A percentile compares a stretch with the other conserved stretches of the same genome.
Conservation (phyloP, 1,284 basidiomycete species). For the Boletus chippewaensis region DNA sequence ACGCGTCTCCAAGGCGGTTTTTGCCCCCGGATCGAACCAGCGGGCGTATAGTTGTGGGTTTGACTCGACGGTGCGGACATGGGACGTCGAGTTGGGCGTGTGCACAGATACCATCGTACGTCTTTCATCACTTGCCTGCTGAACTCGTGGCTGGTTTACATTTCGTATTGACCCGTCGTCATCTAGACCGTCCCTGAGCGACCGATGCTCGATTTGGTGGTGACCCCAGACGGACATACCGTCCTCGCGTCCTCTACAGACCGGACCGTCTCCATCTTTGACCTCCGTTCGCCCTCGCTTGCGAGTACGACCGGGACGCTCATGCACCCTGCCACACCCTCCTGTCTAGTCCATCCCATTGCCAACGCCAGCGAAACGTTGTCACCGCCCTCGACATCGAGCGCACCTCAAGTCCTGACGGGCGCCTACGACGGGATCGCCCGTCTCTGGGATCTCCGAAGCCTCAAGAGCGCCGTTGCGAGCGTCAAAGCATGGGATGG, state of each 20-base stretch:
- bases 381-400: background rate
- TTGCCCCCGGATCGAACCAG: constrained; percentile 31
- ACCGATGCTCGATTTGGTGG: constrained; percentile 58
- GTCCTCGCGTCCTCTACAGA: constrained; percentile 62
- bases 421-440: constrained; percentile 76
- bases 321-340: constrained; percentile 67
- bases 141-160: background rate
- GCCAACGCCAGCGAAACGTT: background rate
- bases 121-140: background rate
- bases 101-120: constrained; percentile 43
- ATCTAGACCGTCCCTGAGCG: constrained; percentile 60
- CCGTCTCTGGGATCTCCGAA: constrained; percentile 83
- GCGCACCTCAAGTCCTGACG: constrained; percentile 53
- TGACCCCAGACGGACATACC: constrained; percentile 38
- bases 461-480: constrained; percentile 49
- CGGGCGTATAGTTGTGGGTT: constrained; percentile 66
- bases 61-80: constrained; percentile 67
- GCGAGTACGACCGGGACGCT: constrained; percentile 48
- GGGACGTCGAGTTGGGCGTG: constrained; percentile 66
- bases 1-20: constrained; percentile 62
- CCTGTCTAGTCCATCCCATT: constrained; percentile 52
- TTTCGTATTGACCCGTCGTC: background rate
- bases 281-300: constrained; percentile 45
- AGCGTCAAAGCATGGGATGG: too few relatives aligned
- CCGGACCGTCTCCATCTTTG: constrained; percentile 59